Evolutionary conservation across 1,284 basidiomycete genomes (phyloP).

Genomic region (Afroboletus lepidellus): DNA sequence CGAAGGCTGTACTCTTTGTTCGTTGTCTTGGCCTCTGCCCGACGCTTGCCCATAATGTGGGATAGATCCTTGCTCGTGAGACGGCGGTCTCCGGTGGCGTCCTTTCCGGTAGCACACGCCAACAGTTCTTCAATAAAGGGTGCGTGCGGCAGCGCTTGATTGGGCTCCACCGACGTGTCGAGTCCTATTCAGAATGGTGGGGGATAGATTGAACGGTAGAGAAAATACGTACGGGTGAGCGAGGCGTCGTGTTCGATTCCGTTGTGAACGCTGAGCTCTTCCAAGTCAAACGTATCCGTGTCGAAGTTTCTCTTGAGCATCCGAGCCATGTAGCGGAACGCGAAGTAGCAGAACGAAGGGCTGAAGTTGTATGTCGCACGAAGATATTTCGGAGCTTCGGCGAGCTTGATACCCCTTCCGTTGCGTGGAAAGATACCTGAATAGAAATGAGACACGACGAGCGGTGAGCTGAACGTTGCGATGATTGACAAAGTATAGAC

Average conservation of each 20-base stretch:
- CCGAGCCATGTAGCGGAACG: constrained; percentile 53
- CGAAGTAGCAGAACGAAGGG: constrained; percentile 61
- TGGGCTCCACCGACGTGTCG: constrained; percentile 46
- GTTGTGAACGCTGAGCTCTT: constrained; percentile 68
- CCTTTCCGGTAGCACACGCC: constrained; percentile 57
- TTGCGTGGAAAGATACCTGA: constrained; percentile 66
- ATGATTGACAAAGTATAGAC: constrained; percentile 13
- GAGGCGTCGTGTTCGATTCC: constrained; percentile 79
- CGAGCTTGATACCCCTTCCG: constrained; percentile 66
- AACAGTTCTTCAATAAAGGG: constrained; percentile 57
- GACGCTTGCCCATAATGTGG: constrained; percentile 52
- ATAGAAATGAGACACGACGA: neutral
- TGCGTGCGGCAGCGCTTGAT: constrained; percentile 52
- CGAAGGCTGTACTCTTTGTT: constrained; percentile 56
- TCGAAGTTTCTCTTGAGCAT: constrained; percentile 55
- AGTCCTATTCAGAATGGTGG: constrained; percentile 43
- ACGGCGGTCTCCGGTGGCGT: constrained; percentile 42
- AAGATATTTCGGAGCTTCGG: constrained; percentile 40
- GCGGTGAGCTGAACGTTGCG: neutral
- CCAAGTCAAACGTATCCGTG: constrained; percentile 59
- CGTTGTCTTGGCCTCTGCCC: constrained; percentile 47
- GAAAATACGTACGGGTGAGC: constrained; percentile 43
- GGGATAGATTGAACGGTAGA: too few relatives aligned
- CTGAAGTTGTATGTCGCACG: constrained; percentile 62
- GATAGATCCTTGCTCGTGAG: constrained; percentile 59